Evolutionary conservation across 2,329 filamentous ascomycete species (phyloP).

Genomic region (Talaromyces albobiverticillius): DNA sequence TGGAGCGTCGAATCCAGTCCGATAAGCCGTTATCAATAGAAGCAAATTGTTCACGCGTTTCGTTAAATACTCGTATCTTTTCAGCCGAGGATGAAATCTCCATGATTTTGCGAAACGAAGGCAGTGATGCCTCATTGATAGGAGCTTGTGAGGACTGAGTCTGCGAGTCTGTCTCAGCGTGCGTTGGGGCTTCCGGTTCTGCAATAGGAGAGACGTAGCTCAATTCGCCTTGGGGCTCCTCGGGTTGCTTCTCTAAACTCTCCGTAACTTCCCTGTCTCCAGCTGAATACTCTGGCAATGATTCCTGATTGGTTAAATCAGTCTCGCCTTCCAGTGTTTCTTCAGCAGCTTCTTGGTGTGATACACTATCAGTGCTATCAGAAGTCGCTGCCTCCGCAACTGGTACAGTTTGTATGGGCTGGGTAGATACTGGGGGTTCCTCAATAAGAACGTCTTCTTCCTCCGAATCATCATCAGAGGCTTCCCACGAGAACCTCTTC

Average conservation of each 20-base stretch:
- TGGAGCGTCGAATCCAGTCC: conserved; percentile 54
- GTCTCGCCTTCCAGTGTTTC: background rate
- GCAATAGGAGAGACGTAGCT: conserved; percentile 9
- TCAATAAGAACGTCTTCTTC: conserved; percentile 13
- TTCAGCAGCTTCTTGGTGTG: background rate
- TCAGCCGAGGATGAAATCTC: conserved; percentile 63
- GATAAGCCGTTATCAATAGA: conserved; percentile 71
- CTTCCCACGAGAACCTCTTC: conserved; percentile 47
- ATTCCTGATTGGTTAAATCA: background rate
- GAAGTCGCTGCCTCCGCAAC: background rate
- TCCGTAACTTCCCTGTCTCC: conserved; percentile 1
- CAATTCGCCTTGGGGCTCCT: conserved; percentile 12
- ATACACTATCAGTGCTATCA: background rate
- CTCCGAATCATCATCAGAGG: conserved; percentile 16
- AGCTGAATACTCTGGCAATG: background rate
- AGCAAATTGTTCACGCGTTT: conserved; percentile 69
- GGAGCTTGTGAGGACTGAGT: conserved; percentile 6
- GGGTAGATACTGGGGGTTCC: conserved; percentile 4
- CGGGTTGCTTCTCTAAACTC: conserved; percentile 1
- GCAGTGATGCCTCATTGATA: conserved; percentile 41
- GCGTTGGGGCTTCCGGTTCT: conserved; percentile 12
- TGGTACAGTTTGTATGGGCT: conserved; percentile 2
- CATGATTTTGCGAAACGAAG: conserved; percentile 74
- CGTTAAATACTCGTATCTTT: conserved; percentile 70
- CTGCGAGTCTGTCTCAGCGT: background rate